Percentiles rank a stretch among this genome's conserved stretches.
Conservation (phyloP, 257 asterid species). For the Vinca minor region DNA sequence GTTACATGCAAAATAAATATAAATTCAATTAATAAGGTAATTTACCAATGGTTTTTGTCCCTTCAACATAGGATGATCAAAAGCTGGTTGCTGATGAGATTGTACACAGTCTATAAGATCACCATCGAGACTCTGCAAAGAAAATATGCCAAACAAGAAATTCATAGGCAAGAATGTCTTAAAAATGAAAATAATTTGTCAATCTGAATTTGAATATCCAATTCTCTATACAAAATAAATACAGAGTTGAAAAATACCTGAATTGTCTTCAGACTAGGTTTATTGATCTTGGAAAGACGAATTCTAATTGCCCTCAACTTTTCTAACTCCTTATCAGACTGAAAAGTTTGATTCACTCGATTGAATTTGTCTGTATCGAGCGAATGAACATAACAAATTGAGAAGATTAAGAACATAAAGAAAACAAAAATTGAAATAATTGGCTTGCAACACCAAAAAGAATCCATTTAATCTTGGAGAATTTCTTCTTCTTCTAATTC, state of each 20-base stretch:
- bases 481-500: conserved; percentile 25
- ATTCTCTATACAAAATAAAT: too few species aligned
- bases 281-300: conserved; percentile 61
- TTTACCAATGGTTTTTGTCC: conserved; percentile 78
- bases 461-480: too few species aligned
- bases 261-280: conserved; percentile 66
- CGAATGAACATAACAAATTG: conserved; percentile 38
- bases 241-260: too few species aligned
- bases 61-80: conserved; percentile 72
- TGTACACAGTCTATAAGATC: conserved; percentile 77
- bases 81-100: conserved; percentile 77
- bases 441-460: conserved; percentile 32
- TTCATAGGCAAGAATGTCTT: too few species aligned
- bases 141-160: too few species aligned
- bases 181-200: too few species aligned
- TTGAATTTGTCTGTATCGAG: conserved; percentile 30
- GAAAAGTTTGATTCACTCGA: conserved; percentile 35
- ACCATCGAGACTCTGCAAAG: conserved; percentile 76
- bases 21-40: too few species aligned
- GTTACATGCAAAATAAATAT: background rate
- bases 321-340: conserved; percentile 40
- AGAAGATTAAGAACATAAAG: conserved; percentile 39
- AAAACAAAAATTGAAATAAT: conserved; percentile 42
- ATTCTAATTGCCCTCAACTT: conserved; percentile 41
- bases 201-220: too few species aligned